A percentile compares a stretch with the other conserved stretches of the same genome.
phyloP scores from a whole-genome alignment of 495 filamentous ascomycete species.

The Ramalina intermedia region DNA sequence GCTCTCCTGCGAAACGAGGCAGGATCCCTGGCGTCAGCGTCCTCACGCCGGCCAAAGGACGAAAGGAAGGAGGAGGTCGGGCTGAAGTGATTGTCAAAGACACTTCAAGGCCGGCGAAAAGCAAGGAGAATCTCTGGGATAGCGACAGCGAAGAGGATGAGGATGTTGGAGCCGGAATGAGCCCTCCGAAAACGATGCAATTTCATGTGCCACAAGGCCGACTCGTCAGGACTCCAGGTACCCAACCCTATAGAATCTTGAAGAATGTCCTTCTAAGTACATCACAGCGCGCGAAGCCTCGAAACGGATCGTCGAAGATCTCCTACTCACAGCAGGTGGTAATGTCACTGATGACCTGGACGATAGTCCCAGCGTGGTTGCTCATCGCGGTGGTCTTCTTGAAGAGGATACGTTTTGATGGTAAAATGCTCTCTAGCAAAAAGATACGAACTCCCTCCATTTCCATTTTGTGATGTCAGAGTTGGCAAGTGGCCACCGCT shows the following conservation, averaged over 20 bases:
- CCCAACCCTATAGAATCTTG: too few relatives aligned
- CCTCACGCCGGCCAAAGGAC: conserved; percentile 40
- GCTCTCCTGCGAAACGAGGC: conserved; percentile 6
- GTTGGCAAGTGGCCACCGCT: too few relatives aligned
- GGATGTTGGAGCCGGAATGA: conserved; percentile 47
- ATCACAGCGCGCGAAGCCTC: conserved; percentile 70
- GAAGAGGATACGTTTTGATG: conserved; percentile 57
- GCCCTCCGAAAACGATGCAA: conserved; percentile 94
- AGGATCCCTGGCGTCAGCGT: conserved; percentile 58
- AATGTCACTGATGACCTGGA: conserved; percentile 35
- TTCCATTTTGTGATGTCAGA: background rate
- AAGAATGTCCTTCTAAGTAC: background rate
- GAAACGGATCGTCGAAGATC: conserved; percentile 78
- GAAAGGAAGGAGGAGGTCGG: conserved; percentile 16
- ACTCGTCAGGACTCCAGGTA: conserved; percentile 83
- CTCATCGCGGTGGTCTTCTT: conserved; percentile 49
- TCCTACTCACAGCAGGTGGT: conserved; percentile 75
- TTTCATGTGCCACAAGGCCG: conserved; percentile 82
- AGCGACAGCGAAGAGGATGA: conserved; percentile 45
- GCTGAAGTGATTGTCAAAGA: conserved; percentile 17
- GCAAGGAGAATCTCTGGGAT: conserved; percentile 46
- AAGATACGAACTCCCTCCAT: background rate
- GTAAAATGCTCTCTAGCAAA: background rate
- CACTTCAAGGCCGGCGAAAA: conserved; percentile 14
- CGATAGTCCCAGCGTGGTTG: conserved; percentile 62